Base-by-base conservation (phyloP, 1,139 yeast species). In the Yamadazyma blattariae region DNA sequence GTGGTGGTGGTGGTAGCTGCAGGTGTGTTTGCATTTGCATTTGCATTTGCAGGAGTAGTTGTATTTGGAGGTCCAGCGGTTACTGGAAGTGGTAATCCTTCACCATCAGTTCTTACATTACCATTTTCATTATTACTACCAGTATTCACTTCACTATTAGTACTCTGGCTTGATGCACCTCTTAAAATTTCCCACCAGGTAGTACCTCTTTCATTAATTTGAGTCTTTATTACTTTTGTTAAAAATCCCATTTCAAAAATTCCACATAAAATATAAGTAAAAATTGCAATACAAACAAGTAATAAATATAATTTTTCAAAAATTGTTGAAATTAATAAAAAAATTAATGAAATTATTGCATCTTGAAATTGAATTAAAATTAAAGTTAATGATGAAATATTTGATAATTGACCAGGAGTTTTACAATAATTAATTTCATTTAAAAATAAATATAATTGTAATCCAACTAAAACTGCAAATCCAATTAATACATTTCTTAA, bases 191-290 rank as follows among this genome's bases (percentile, higher is more conserved):
- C 79, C 71, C 84, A 71, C 71, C 82, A 69, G 27, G 77, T 74
- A 4, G 83, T 71, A 2, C 76, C 77, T 42, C 80, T 59, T 52
- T 90, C 97, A 48, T 84, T 83, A 10, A 77, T 64, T 55, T 90
- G 97, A 0, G 88, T 76, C 12, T 81, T 71, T 47, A 77, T 76
- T 2, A 89, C 82, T 36, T 77, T 68, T 23, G 82, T 76, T 68
- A 86, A 69, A 56, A 83, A 87, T 39, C 92, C 72, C 63, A 84
- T 71, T 49, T 87, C 96, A 63, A 88, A 86, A 14, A 86, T 69
- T 11, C 84, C 77, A 25, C 90, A 81, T 47, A 86, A 64, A 4
- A 84, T 75, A 47, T 85, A 80, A 1, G 86, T 72, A 9, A 84
- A 56, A 38, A 88, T 80, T 2, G 94, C 80, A 40, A 85, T 73